phyloP scores from a whole-genome alignment of 139 green algal genomes.

The Chlorella sp. region DNA sequence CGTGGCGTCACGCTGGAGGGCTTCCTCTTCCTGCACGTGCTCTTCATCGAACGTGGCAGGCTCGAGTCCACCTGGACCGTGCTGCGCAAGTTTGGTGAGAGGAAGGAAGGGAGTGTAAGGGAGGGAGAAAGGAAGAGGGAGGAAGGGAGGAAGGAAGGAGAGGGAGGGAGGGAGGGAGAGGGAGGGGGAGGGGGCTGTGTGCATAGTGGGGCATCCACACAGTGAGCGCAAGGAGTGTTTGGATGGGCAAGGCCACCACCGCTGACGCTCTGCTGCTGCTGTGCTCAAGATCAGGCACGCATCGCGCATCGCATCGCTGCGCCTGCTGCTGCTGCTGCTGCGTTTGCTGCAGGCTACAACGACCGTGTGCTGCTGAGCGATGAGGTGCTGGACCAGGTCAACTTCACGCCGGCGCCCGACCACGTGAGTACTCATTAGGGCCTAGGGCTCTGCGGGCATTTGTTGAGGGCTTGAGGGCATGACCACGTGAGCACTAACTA shows the following conservation, averaged over 20 bases:
- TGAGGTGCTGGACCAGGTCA: constrained; percentile 43
- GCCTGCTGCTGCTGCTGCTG: too few relatives aligned
- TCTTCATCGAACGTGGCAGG: constrained; percentile 91
- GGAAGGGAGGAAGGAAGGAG: too few relatives aligned
- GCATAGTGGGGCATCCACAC: too few relatives aligned
- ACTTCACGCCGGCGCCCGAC: constrained; percentile 25
- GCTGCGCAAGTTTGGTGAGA: constrained; percentile 66
- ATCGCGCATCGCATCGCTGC: too few relatives aligned
- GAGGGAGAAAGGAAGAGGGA: too few relatives aligned
- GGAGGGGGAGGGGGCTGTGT: background rate
- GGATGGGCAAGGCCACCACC: background rate
- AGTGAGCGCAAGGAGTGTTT: background rate
- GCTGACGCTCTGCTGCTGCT: too few relatives aligned
- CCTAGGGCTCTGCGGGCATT: background rate
- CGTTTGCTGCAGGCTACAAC: constrained; percentile 63
- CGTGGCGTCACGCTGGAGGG: constrained; percentile 77
- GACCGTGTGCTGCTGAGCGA: constrained; percentile 55
- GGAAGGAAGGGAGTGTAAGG: too few relatives aligned
- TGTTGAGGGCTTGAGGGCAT: too few relatives aligned
- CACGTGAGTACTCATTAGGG: constrained; percentile 12
- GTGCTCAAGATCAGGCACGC: too few relatives aligned
- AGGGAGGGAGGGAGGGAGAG: too few relatives aligned
- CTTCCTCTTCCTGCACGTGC: constrained; percentile 90
- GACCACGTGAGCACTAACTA: too few relatives aligned
- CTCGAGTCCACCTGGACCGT: constrained; percentile 90